Evolutionary conservation across 768 basidiomycete genomes (phyloP), one percentile per base, ranked within the genome.

Genomic region (Kwoniella dejecticola): DNA sequence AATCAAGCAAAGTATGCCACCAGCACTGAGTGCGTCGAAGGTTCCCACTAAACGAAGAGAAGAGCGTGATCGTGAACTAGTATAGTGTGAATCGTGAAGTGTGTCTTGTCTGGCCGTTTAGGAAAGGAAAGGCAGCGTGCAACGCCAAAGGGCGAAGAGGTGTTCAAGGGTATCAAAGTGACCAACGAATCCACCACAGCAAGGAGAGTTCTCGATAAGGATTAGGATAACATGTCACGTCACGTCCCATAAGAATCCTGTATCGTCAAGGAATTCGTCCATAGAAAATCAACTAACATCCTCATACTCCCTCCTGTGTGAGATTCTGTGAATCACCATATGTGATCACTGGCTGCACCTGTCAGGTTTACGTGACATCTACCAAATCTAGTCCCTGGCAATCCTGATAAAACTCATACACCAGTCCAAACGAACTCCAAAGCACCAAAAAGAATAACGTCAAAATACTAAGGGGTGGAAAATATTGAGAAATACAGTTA

Each of bases 91-190:
- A 36, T 36, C 15, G 33, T 36, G 33, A 7, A 15, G 15, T 7
- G 33, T 36, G 33, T 36, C 7, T 7, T 7, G 33, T 36, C 33
- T 36, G 46, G 33, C 41, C 19, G 40, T 29, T 41, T 53, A 38
- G 52, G 47, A 23, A 63, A 62, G 58, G 53, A 55, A 56, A 57
- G 55, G 24, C 30, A 50, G 30, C 29, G 66, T 67, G 65, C 65
- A 59, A 67, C 56, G 61, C 65, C 61, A 59, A 67, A 63, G 61
- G 41, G 8, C 17, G 6, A 42, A 42, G 19, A 42, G 41, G 19
- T 42, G 61, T 52, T n/a, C 13, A 47, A 30, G 41, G 49, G 55
- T 21, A 42, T 17, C 17, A 33, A 31, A 31, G 33, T 24, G 36
- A 38, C 52, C 33, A 53, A 23, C 52, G 19, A 36, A 36, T 36